Evolutionary conservation across 164 flowering plant genomes (phyloP), one percentile per base, ranked within the genome.

Genomic region (Macadamia integrifolia): DNA sequence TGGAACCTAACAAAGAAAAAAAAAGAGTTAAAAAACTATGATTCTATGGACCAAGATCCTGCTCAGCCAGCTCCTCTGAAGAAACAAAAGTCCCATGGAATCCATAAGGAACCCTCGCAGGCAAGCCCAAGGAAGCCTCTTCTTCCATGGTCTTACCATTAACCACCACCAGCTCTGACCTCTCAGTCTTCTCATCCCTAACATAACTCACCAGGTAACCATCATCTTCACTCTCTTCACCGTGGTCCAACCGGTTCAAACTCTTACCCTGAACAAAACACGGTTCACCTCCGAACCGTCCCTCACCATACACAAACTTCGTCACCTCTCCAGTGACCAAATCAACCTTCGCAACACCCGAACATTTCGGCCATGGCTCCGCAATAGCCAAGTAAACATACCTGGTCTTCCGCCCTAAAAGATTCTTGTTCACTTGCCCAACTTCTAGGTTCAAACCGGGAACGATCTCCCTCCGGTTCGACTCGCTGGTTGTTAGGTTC

Each of bases 321-420:
- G 49, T 65, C 43, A 81, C 82, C 5, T 53, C 31, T 0, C 82
- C 83, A 0, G 78, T 83, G 44, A 14, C 72, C 62, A 86, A 62
- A 61, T 84, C 88, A 11, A 86, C 86, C 71, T 82, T 86, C 0
- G 90, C 88, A 3, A 86, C 50, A 18, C 90, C 90, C 2, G 74
- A 70, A 60, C 80, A 77, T 61, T 76, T 86, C 0, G 90, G 90
- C 88, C 88, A 86, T 1, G 90, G 86, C 42, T 86, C 87, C 0
- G 83, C 86, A 31, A 86, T 77, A 0, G 87, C 90, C 67, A 84
- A 32, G 63, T 81, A 86, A 2, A 53, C 82, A 69, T 48, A 84
- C 74, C 78, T 78, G 40, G 80, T 83, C 53, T 75, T 81, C 62
- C 72, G 50, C 5, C 90, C 90, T 6, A 83, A 63, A 6, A 32